Evolutionary conservation across 1,284 basidiomycete genomes (phyloP).

Genomic region (Austroboletus novae-zelandiae): DNA sequence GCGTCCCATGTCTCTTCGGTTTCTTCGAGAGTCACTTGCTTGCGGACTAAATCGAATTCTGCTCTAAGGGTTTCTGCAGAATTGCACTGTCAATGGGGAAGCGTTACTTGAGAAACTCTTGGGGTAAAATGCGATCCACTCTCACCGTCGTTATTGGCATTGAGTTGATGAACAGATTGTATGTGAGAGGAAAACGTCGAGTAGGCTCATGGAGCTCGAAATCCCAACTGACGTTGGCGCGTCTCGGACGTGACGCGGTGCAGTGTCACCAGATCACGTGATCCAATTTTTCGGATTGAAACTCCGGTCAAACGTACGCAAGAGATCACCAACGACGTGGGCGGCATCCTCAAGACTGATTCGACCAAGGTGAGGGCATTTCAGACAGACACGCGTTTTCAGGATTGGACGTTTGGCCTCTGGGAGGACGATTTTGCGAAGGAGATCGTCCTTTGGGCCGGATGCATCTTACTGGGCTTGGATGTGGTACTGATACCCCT

Average conservation of each 20-base stretch:
- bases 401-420: background rate
- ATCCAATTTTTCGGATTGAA: constrained; percentile 28
- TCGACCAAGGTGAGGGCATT: constrained; percentile 26
- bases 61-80: constrained; percentile 35
- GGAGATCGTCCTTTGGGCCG: constrained; percentile 6
- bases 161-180: constrained; percentile 7
- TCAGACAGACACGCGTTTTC: background rate
- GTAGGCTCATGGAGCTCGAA: constrained; percentile 19
- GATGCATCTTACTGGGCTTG: constrained; percentile 15
- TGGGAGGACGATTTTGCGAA: background rate
- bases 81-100: constrained; percentile 27
- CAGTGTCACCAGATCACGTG: constrained; percentile 23
- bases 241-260: constrained; percentile 20
- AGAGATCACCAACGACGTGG: constrained; percentile 7
- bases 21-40: constrained; percentile 56
- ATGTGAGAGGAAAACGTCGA: background rate
- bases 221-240: constrained; percentile 15
- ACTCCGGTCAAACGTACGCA: constrained; percentile 18
- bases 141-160: constrained; percentile 34
- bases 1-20: constrained; percentile 83
- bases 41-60: constrained; percentile 43
- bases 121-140: fast-evolving
- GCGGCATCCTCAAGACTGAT: constrained; percentile 16
- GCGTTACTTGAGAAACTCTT: constrained; percentile 2
- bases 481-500: constrained; percentile 19